A percentile compares a stretch with the other conserved stretches of the same genome.
phyloP scores from a whole-genome alignment of 352 stramenopile genomes.

The Phytophthora hibernalis region DNA sequence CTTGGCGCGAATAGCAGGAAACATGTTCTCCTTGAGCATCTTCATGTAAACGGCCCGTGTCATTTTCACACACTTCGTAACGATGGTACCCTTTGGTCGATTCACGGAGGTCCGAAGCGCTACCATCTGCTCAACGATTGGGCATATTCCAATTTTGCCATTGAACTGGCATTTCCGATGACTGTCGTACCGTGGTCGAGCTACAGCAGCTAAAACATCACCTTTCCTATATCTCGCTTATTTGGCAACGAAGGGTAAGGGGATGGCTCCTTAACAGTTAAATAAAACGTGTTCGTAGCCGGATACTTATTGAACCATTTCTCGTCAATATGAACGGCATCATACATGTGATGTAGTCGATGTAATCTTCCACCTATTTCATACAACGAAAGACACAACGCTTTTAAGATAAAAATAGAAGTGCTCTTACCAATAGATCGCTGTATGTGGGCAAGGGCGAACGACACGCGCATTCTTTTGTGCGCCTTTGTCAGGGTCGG shows the following conservation, averaged over 20 bases:
- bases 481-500: not conserved
- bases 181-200: slow-evolving; percentile 1
- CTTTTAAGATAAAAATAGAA: not conserved
- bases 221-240: slow-evolving; percentile 2
- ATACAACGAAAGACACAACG: not conserved
- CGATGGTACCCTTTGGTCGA: not conserved
- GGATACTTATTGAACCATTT: not conserved
- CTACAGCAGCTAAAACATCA: slow-evolving; percentile 6
- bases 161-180: not conserved
- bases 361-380: slow-evolving; percentile 3
- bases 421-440: not conserved
- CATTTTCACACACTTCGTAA: slow-evolving; percentile 6
- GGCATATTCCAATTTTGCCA: slow-evolving; percentile 6
- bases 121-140: slow-evolving; percentile 5
- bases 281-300: slow-evolving; percentile 7
- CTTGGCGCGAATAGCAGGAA: not conserved
- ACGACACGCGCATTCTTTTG: not conserved
- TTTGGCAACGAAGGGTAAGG: slow-evolving; percentile 3
- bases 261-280: not conserved
- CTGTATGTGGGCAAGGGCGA: not conserved
- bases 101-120: slow-evolving; percentile 1
- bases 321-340: slow-evolving; percentile 3
- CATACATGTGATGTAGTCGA: slow-evolving; percentile 7
- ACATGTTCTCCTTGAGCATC: not conserved
- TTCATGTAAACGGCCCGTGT: not conserved